Evolutionary conservation across 768 basidiomycete species (phyloP).

Genomic region (Astraeus odoratus): DNA sequence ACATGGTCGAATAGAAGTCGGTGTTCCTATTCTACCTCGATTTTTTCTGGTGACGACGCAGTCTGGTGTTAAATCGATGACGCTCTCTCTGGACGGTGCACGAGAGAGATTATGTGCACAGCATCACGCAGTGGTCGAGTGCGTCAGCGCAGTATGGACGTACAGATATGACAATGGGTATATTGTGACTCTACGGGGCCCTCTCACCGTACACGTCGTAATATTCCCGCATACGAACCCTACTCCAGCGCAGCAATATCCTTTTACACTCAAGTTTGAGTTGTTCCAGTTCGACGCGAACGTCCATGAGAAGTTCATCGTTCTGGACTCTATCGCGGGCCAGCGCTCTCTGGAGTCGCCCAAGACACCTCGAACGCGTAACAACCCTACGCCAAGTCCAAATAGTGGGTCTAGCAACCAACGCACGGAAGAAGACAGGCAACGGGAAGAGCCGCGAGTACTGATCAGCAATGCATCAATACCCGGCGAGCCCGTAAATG

Average conservation of each 20-base stretch:
- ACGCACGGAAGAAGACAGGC: constrained; percentile 46
- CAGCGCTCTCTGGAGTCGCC: constrained; percentile 38
- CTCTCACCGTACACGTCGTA: constrained; percentile 59
- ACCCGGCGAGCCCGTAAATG: constrained; percentile 80
- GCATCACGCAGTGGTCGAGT: constrained; percentile 52
- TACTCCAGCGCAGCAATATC: constrained; percentile 13
- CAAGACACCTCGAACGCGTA: constrained; percentile 29
- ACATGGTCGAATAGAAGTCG: constrained; percentile 51
- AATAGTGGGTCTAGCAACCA: constrained; percentile 20
- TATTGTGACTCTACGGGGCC: constrained; percentile 68
- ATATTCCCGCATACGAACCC: constrained; percentile 22
- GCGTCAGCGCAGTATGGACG: constrained; percentile 70
- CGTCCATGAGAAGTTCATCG: constrained; percentile 65
- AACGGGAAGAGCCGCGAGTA: constrained; percentile 61
- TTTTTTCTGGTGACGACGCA: constrained; percentile 83
- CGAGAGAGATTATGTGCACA: constrained; percentile 57
- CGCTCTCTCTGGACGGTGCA: constrained; percentile 69
- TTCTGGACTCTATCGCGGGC: constrained; percentile 56
- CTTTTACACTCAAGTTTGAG: constrained; percentile 54
- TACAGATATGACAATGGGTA: constrained; percentile 78
- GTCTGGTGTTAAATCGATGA: constrained; percentile 81
- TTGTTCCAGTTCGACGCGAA: constrained; percentile 70
- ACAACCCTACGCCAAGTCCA: constrained; percentile 28
- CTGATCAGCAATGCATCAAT: constrained; percentile 56
- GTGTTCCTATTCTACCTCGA: constrained; percentile 69